Conservation (phyloP, 2,329 filamentous ascomycete species). For the Apiospora malaysiana region DNA sequence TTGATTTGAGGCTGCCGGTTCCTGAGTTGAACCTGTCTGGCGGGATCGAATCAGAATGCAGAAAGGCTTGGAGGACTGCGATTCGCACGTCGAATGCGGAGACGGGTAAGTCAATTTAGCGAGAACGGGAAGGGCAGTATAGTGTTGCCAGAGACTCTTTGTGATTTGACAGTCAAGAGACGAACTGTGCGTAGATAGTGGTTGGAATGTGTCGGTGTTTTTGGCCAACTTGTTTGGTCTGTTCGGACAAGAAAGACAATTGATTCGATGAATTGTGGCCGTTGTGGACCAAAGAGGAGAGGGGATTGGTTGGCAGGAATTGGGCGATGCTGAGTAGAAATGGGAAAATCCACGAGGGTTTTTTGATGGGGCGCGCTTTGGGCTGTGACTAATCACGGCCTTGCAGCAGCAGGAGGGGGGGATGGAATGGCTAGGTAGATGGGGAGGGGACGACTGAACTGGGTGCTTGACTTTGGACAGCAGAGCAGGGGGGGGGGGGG, state of each 20-base stretch:
- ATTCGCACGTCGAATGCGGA: slow-evolving; percentile 23
- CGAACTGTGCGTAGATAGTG: slow-evolving; percentile 17
- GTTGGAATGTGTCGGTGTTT: slow-evolving; percentile 18
- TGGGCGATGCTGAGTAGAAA: slow-evolving; percentile 42
- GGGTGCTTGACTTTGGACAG: neutral
- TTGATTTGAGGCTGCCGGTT: slow-evolving; percentile 12
- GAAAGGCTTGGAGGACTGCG: slow-evolving; percentile 20
- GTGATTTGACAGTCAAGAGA: slow-evolving; percentile 24
- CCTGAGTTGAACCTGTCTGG: slow-evolving; percentile 20
- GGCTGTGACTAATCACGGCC: slow-evolving; percentile 42
- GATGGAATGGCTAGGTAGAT: neutral
- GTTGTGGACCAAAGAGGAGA: slow-evolving; percentile 38
- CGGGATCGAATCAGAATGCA: slow-evolving; percentile 27
- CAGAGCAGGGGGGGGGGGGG: neutral
- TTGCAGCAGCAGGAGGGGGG: neutral
- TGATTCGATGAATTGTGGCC: slow-evolving; percentile 43
- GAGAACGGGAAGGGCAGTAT: slow-evolving; percentile 19
- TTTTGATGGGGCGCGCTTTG: slow-evolving; percentile 39
- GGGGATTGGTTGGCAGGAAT: slow-evolving; percentile 44
- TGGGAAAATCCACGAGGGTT: slow-evolving; percentile 36
- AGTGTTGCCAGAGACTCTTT: slow-evolving; percentile 14
- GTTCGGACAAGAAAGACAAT: slow-evolving; percentile 29
- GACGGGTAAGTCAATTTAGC: slow-evolving; percentile 25
- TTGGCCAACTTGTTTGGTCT: slow-evolving; percentile 16
- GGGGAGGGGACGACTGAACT: too few species aligned